Evolutionary conservation across 768 basidiomycete genomes (phyloP), one percentile per base, ranked within the genome.

Genomic region (Phaeotremella fagi): DNA sequence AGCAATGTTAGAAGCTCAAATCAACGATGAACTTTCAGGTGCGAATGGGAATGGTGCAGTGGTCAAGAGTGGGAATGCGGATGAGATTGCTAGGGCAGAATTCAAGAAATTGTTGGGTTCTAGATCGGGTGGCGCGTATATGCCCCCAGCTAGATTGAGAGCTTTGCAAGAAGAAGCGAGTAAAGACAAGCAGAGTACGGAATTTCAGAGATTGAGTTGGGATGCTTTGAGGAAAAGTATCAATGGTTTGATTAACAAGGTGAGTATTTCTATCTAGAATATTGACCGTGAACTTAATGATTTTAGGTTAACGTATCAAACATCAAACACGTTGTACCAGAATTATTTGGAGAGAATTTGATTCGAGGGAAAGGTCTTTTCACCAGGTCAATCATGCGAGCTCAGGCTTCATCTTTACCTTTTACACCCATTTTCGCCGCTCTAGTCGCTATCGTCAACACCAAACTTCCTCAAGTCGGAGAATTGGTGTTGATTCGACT

Each of bases 211-310:
- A 9, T 77, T 99, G 54, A 88, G 90, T 9, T 99, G 95, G 95
- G 95, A 99, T 69, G 95, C 95, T 1, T 77, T 99, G 55, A 85
- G 92, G 71, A 99, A 99, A 77, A 88, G 86, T 46, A 87, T 99
- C 68, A 98, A 95, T 25, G 95, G 95, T 90, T 86, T 98, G 63
- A 94, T 98, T 80, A 99, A 99, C 80, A 87, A 95, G 80, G 75
- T 73, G 27, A 15, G 70, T 64, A 3, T 38, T 25, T n/a, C n/a
- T n/a, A n/a, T n/a, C n/a, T n/a, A n/a, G n/a, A n/a, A n/a, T n/a
- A n/a, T 28, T 33, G 31, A 16, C 31, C 31, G 31, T 33, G 27
- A 31, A 22, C 4, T 18, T 9, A 6, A 12, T 20, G 18, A 12
- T 22, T 41, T 37, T 51, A 75, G 74, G 89, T 99, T 78, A 97